phyloP scores from a whole-genome alignment of 176 grass and related monocot species.

The Zea mays region DNA sequence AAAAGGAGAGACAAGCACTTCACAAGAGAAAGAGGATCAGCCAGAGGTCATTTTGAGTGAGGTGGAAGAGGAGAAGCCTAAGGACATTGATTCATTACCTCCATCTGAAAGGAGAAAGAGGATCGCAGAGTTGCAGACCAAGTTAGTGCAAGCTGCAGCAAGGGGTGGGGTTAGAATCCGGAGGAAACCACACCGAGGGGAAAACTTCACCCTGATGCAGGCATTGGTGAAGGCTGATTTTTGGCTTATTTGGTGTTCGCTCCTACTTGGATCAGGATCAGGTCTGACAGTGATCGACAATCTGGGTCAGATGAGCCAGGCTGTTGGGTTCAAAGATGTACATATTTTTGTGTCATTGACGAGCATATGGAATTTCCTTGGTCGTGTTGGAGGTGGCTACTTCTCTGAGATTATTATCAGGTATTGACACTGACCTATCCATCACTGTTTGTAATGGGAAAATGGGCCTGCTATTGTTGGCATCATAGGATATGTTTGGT shows the following conservation, averaged over 20 bases:
- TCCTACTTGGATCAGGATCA: constrained; percentile 76
- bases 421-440: constrained; percentile 34
- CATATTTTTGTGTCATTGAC: constrained; percentile 82
- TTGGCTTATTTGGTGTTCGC: constrained; percentile 86
- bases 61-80: constrained; percentile 70
- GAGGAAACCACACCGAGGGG: constrained; percentile 63
- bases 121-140: constrained; percentile 65
- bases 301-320: constrained; percentile 92
- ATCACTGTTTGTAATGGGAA: no score
- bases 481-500: no score
- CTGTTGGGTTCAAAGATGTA: constrained; percentile 57
- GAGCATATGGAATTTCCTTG: constrained; percentile 96
- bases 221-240: constrained; percentile 85
- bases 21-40: constrained; percentile 49
- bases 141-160: constrained; percentile 59
- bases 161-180: constrained; percentile 69
- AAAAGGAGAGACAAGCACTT: constrained; percentile 60
- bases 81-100: constrained; percentile 59
- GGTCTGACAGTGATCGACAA: constrained; percentile 87
- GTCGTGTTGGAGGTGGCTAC: constrained; percentile 80
- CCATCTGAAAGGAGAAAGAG: constrained; percentile 60
- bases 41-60: constrained; percentile 69
- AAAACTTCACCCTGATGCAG: constrained; percentile 84
- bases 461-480: neutral
- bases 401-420: constrained; percentile 89